A percentile compares a stretch with the other conserved stretches of the same genome.
Conservation (phyloP, 148 eudicot genomes). For the Cornus kousa region DNA sequence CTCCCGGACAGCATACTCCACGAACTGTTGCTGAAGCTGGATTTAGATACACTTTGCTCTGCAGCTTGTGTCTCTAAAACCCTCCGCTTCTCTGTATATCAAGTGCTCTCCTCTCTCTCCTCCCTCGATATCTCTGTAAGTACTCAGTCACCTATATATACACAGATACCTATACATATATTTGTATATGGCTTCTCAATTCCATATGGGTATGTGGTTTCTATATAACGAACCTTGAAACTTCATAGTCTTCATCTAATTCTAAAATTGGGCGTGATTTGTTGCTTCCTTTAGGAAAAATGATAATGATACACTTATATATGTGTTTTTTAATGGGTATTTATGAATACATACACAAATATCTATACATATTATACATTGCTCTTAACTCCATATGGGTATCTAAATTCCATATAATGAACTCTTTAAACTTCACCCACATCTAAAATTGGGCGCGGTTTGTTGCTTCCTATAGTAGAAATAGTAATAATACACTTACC, state of each 20-base stretch:
- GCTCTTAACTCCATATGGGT: no score
- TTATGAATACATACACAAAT: no score
- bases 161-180: not conserved
- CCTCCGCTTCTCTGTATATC: constrained; percentile 29
- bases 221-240: not conserved
- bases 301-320: no score
- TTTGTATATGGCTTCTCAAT: no score
- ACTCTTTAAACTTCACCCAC: no score
- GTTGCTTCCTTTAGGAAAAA: no score
- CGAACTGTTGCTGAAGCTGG: constrained; percentile 26
- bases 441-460: no score
- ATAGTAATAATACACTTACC: no score
- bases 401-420: no score
- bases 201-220: no score
- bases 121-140: constrained; percentile 51
- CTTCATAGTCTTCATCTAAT: not conserved
- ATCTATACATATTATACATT: not conserved
- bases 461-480: no score
- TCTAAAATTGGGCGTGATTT: not conserved
- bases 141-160: not conserved
- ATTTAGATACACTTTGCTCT: constrained; percentile 34
- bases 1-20: constrained; percentile 33
- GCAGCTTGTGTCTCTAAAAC: constrained; percentile 34
- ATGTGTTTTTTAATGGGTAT: no score
- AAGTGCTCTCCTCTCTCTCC: constrained; percentile 25